Percentiles rank a stretch among this genome's conserved stretches.
Evolutionary conservation across 2,329 filamentous ascomycete genomes (phyloP).

Genomic region (Colletotrichum tamarilloi): DNA sequence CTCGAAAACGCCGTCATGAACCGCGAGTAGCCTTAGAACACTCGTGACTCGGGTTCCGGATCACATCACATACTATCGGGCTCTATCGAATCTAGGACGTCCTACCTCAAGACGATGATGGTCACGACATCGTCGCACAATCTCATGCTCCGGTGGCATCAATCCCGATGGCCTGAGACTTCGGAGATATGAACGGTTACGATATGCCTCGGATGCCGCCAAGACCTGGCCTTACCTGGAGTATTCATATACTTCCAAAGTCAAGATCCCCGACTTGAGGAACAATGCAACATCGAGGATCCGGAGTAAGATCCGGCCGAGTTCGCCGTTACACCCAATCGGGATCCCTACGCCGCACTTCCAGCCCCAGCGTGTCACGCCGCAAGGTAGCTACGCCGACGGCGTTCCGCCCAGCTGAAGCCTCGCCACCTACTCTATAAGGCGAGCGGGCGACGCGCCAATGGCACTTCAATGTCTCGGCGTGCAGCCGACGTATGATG

Average conservation of each 20-base stretch:
- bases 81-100: background rate
- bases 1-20: background rate
- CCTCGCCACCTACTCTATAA: background rate
- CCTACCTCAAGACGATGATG: background rate
- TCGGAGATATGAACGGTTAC: background rate
- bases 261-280: background rate
- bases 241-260: background rate
- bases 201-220: too few species aligned
- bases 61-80: background rate
- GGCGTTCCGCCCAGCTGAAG: slow-evolving; percentile 3
- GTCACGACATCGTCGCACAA: background rate
- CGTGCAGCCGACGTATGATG: background rate
- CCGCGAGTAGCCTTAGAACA: background rate
- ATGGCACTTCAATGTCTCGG: background rate
- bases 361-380: background rate
- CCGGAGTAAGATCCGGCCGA: slow-evolving; percentile 2
- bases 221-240: background rate
- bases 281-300: background rate
- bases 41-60: background rate
- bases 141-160: background rate
- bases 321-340: background rate
- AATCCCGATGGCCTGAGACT: background rate
- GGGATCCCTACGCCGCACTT: background rate
- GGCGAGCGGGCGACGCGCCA: background rate
- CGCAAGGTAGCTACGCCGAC: background rate